These are phyloP conservation scores for Daedaleopsis nitida DNA, from an alignment of 768 basidiomycete species.

Conservation along the genomic window DNA sequence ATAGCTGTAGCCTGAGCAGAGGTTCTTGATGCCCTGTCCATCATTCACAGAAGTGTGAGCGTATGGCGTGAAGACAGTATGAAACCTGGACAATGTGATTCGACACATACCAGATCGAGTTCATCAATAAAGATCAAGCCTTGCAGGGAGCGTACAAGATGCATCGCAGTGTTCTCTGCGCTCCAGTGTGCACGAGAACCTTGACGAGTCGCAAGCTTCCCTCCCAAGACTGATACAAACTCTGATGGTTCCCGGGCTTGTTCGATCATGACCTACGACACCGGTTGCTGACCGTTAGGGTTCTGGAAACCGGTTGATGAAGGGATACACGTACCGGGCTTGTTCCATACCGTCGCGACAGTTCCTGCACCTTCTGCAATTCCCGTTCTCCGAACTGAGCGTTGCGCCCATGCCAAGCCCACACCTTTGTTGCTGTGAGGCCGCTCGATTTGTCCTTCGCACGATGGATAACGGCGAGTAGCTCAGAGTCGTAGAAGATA, in stretches of 20 bases:
- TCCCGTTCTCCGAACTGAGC: slow-evolving; percentile 59
- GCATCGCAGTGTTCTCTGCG: slow-evolving; percentile 81
- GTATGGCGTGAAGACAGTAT: background rate
- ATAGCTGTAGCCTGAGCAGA: slow-evolving; percentile 87
- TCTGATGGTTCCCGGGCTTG: slow-evolving; percentile 69
- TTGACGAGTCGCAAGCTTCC: slow-evolving; percentile 70
- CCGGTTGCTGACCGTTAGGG: background rate
- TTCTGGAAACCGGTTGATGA: background rate
- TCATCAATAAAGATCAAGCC: slow-evolving; percentile 69
- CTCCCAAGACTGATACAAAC: slow-evolving; percentile 66
- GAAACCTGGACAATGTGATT: background rate
- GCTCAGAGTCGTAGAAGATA: slow-evolving; percentile 76
- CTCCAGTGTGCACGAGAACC: slow-evolving; percentile 77
- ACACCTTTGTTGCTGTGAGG: slow-evolving; percentile 68
- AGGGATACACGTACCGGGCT: slow-evolving; percentile 47
- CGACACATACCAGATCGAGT: slow-evolving; percentile 59
- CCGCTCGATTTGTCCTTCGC: slow-evolving; percentile 65
- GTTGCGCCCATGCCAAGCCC: slow-evolving; percentile 74
- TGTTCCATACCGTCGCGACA: slow-evolving; percentile 75
- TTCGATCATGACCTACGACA: slow-evolving; percentile 39
- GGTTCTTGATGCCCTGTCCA: slow-evolving; percentile 56
- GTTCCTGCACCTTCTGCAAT: slow-evolving; percentile 64
- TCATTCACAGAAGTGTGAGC: slow-evolving; percentile 10
- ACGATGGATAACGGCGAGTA: slow-evolving; percentile 68
- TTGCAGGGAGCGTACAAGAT: slow-evolving; percentile 56